A percentile compares a stretch with the other conserved stretches of the same genome.
Conservation (phyloP, 495 filamentous ascomycete species). For the Ascodesmis nigricans region DNA sequence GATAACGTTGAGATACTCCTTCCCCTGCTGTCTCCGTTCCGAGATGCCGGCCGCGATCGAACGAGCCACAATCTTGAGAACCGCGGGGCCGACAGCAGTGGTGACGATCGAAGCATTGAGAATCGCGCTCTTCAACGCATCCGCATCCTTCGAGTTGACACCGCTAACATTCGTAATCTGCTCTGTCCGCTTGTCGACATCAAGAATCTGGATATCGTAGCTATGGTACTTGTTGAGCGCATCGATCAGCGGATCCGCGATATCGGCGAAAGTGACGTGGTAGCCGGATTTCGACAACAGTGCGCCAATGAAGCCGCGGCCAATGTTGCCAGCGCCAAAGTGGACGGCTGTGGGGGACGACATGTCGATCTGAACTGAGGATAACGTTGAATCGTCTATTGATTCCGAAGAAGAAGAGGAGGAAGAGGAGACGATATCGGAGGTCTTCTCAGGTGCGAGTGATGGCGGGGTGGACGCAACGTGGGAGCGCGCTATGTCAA, state of each 20-base stretch:
- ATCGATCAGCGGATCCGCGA: constrained; percentile 59
- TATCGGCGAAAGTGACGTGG: constrained; percentile 88
- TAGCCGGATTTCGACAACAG: constrained; percentile 74
- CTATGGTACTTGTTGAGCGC: constrained; percentile 45
- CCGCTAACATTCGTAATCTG: constrained; percentile 91
- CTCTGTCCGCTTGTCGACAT: constrained; percentile 51
- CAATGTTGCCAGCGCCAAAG: constrained; percentile 62
- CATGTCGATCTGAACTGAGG: no score
- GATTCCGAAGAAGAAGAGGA: no score
- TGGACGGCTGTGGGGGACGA: constrained; percentile 44
- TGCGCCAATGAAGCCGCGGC: constrained; percentile 43
- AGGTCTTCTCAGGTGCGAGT: no score
- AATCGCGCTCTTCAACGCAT: constrained; percentile 63
- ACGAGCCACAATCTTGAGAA: constrained; percentile 87
- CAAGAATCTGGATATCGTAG: constrained; percentile 87
- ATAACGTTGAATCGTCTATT: no score
- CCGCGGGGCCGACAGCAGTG: constrained; percentile 85
- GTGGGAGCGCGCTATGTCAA: no score
- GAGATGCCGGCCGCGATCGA: constrained; percentile 82
- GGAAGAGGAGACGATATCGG: no score
- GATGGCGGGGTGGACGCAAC: no score
- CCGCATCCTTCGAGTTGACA: constrained; percentile 69
- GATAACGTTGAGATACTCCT: constrained; percentile 51
- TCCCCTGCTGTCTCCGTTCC: constrained; percentile 37
- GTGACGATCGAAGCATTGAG: constrained; percentile 72